phyloP scores from a whole-genome alignment of 129 eudicot species.

The Tagetes erecta region DNA sequence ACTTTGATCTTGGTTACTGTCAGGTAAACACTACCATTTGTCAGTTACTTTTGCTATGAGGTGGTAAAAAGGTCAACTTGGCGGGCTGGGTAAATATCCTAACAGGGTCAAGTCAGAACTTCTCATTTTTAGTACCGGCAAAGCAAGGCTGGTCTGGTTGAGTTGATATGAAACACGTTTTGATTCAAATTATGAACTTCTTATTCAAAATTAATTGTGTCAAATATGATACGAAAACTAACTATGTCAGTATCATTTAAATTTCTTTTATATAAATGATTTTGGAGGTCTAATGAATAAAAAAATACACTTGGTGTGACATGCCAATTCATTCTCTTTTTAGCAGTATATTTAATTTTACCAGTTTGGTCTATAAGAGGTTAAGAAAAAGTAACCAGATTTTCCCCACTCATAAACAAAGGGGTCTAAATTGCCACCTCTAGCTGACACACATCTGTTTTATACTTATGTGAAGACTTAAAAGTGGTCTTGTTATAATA shows the following conservation, averaged over 20 bases:
- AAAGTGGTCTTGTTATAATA: not conserved
- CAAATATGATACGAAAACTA: not conserved
- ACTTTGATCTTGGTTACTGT: conserved; percentile 97
- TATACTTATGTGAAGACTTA: not conserved
- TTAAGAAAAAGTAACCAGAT: not conserved
- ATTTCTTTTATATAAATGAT: not conserved
- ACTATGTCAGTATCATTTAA: not conserved
- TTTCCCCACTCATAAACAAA: not conserved
- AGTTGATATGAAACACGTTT: not conserved
- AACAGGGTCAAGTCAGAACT: not conserved
- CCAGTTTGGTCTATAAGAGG: not conserved
- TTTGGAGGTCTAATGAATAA: not conserved
- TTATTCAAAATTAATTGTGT: not conserved
- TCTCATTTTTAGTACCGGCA: not conserved
- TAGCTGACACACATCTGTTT: not conserved
- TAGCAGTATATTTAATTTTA: not conserved
- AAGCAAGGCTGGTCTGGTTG: not conserved
- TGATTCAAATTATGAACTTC: not conserved
- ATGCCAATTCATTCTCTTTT: not conserved
- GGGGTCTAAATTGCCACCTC: not conserved
- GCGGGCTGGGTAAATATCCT: not conserved
- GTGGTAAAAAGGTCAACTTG: not conserved
- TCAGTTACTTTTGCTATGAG: not conserved
- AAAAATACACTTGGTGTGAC: not conserved
- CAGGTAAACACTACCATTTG: conserved; percentile 54